A percentile compares a stretch with the other conserved stretches of the same genome.
These are phyloP conservation scores for Achlya hypogyna DNA, from an alignment of 352 stramenopile genomes.

Conservation along the genomic window DNA sequence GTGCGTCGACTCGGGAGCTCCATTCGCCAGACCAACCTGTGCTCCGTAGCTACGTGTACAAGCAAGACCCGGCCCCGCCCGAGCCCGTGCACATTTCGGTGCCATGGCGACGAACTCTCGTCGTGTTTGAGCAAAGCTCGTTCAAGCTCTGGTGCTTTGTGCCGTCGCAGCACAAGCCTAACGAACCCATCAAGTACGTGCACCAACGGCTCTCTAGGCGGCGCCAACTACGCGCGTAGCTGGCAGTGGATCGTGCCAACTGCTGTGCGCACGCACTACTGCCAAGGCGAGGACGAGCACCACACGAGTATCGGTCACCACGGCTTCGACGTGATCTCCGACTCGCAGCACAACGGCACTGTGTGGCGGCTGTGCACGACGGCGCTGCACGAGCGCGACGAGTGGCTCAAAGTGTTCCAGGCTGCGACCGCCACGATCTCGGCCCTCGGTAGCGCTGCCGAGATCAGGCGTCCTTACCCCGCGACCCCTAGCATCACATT, in stretches of 20 bases:
- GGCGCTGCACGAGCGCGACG: conserved; percentile 15
- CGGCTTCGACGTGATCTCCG: conserved; percentile 69
- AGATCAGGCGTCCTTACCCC: not conserved
- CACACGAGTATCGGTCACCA: conserved; percentile 77
- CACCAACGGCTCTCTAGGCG: not conserved
- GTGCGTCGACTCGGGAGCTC: conserved; percentile 35
- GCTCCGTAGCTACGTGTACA: conserved; percentile 16
- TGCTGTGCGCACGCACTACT: conserved; percentile 61
- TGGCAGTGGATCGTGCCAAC: conserved; percentile 84
- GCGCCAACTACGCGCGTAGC: not conserved
- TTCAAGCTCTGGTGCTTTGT: conserved; percentile 88
- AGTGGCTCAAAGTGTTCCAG: conserved; percentile 17
- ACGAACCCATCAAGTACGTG: conserved; percentile 50
- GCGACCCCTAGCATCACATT: not conserved
- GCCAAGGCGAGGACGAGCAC: conserved; percentile 75
- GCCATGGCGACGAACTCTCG: conserved; percentile 75
- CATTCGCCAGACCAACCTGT: not conserved
- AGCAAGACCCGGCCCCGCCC: conserved; percentile 55
- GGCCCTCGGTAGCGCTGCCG: not conserved
- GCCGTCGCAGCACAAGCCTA: conserved; percentile 72
- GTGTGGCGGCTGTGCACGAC: conserved; percentile 19
- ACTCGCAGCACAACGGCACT: conserved; percentile 57
- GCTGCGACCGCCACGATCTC: conserved; percentile 15
- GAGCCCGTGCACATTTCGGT: conserved; percentile 10
- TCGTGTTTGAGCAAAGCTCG: conserved; percentile 81